Percentiles rank a stretch among this genome's conserved stretches.
Evolutionary conservation across 306 rosid genomes (phyloP).

Genomic region (Ochetophila trinervis): DNA sequence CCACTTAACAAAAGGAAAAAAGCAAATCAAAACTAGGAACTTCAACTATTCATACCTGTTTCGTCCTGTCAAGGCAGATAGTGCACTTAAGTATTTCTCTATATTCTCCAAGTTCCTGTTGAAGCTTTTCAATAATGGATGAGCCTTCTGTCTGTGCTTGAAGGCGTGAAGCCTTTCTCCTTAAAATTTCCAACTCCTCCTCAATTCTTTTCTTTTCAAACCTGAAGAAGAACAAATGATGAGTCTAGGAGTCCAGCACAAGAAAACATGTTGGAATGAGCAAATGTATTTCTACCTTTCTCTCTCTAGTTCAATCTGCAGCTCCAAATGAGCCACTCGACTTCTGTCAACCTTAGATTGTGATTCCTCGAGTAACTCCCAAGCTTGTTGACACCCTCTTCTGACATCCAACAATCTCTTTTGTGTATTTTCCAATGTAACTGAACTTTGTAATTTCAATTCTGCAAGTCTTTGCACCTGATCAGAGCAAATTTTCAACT

Average conservation of each 20-base stretch:
- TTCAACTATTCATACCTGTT: conserved; percentile 57
- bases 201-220: conserved; percentile 66
- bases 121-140: conserved; percentile 69
- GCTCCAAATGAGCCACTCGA: conserved; percentile 52
- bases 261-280: conserved; percentile 4
- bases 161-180: conserved; percentile 60
- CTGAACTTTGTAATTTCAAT: conserved; percentile 54
- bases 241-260: not conserved
- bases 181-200: conserved; percentile 68
- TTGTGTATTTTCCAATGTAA: conserved; percentile 49
- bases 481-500: conserved; percentile 73
- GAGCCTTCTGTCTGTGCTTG: conserved; percentile 65
- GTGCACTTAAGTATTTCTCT: conserved; percentile 82
- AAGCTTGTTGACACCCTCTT: conserved; percentile 59
- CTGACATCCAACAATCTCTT: conserved; percentile 60
- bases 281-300: conserved; percentile 56
- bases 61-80: conserved; percentile 77
- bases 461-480: conserved; percentile 56
- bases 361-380: conserved; percentile 51
- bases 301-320: conserved; percentile 68
- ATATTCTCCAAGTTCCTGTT: conserved; percentile 80
- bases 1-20: not conserved
- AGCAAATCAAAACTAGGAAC: not conserved
- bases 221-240: conserved; percentile 37
- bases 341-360: conserved; percentile 55